phyloP scores from a whole-genome alignment of 768 basidiomycete genomes.

The Lactifluus piperatus region DNA sequence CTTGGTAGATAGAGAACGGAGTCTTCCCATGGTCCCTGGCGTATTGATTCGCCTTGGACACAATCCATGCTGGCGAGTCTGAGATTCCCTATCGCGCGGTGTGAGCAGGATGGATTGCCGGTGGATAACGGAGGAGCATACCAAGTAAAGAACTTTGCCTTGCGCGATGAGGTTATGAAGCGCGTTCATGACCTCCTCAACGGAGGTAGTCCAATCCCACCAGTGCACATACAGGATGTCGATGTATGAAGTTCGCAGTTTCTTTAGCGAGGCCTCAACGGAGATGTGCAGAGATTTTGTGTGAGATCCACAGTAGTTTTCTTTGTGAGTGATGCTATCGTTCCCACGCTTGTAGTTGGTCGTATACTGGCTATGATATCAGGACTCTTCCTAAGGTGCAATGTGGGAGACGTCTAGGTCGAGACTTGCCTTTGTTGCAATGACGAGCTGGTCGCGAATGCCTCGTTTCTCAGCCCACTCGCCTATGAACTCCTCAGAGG shows the following conservation, averaged over 20 bases:
- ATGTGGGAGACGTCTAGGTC: neutral
- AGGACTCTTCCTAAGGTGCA: neutral
- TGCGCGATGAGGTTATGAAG: conserved; percentile 34
- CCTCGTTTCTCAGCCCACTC: conserved; percentile 33
- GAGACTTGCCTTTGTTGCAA: conserved; percentile 23
- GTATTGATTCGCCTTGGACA: conserved; percentile 31
- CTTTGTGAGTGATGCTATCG: conserved; percentile 22
- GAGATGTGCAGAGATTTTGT: conserved; percentile 29
- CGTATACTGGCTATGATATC: conserved; percentile 21
- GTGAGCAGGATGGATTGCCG: neutral
- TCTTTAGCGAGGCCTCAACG: conserved; percentile 34
- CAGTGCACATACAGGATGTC: conserved; percentile 51
- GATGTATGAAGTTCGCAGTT: conserved; percentile 50
- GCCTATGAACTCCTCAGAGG: conserved; percentile 32
- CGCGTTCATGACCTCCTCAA: conserved; percentile 14
- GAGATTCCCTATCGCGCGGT: conserved; percentile 7
- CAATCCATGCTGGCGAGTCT: conserved; percentile 33
- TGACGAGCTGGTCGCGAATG: conserved; percentile 32
- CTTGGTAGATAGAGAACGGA: conserved; percentile 38
- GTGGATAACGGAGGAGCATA: neutral
- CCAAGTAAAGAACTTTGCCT: conserved; percentile 38
- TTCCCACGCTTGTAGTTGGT: conserved; percentile 21
- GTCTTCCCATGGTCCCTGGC: conserved; percentile 31
- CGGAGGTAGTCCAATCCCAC: conserved; percentile 39
- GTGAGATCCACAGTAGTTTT: conserved; percentile 38